Conservation (phyloP, 2,329 filamentous ascomycete genomes). For the Thelonectria discophora region DNA sequence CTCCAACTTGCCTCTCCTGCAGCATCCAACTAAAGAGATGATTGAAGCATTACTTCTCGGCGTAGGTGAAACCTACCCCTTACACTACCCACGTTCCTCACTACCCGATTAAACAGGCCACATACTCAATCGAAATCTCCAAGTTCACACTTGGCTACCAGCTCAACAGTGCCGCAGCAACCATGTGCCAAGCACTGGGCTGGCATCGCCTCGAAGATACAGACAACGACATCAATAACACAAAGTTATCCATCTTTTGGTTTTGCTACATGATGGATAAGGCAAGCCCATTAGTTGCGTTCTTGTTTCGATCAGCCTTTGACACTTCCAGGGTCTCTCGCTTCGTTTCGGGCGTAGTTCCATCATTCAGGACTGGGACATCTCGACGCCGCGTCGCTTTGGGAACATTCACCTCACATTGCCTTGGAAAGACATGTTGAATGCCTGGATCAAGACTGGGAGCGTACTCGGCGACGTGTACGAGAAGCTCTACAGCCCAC, state of each 20-base stretch:
- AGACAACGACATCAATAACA: background rate
- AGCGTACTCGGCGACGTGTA: constrained; percentile 12
- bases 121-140: constrained; percentile 13
- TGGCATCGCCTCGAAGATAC: constrained; percentile 7
- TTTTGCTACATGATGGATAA: constrained; percentile 17
- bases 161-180: constrained; percentile 13
- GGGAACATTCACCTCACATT: constrained; percentile 2
- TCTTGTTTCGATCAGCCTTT: too few species aligned
- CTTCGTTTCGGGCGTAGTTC: constrained; percentile 12
- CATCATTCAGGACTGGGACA: constrained; percentile 15
- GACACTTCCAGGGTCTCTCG: background rate
- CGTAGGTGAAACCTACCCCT: background rate
- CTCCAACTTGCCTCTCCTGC: constrained; percentile 9
- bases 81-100: background rate
- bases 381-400: constrained; percentile 7
- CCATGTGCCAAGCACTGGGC: constrained; percentile 16
- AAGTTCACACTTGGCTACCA: constrained; percentile 14
- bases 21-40: constrained; percentile 8
- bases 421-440: constrained; percentile 11
- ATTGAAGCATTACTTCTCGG: constrained; percentile 11
- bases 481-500: constrained; percentile 13
- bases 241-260: constrained; percentile 16
- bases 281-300: too few species aligned
- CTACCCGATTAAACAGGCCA: background rate
- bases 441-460: constrained; percentile 15